phyloP scores from a whole-genome alignment of 2,329 filamentous ascomycete genomes.

The Ceratocystis ficicola region DNA sequence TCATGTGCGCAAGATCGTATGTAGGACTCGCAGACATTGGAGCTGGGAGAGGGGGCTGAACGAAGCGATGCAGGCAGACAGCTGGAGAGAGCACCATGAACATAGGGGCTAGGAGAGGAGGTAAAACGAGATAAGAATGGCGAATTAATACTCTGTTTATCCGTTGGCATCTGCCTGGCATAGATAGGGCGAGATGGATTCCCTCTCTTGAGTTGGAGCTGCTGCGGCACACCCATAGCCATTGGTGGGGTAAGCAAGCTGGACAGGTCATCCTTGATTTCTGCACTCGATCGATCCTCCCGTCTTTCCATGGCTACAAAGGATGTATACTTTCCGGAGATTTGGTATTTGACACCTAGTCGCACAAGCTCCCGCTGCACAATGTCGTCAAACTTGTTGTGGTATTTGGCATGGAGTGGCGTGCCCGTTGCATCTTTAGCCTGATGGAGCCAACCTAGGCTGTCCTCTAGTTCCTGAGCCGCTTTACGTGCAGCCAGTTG shows the following conservation, averaged over 20 bases:
- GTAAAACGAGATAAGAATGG: fast-evolving
- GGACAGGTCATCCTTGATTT: not conserved
- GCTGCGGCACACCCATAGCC: not conserved
- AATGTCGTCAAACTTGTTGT: conserved; percentile 45
- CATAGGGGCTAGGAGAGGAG: no score
- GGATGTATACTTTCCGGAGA: conserved; percentile 58
- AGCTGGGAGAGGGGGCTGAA: no score
- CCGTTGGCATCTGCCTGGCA: not conserved
- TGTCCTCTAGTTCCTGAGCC: conserved; percentile 56
- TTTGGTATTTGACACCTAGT: conserved; percentile 53
- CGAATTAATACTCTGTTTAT: no score
- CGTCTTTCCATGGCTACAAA: conserved; percentile 54
- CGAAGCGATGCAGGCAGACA: no score
- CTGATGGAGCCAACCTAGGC: conserved; percentile 52
- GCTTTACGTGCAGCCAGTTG: conserved; percentile 59
- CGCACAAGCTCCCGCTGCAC: conserved; percentile 54
- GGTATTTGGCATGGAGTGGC: conserved; percentile 36
- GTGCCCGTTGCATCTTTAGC: conserved; percentile 36
- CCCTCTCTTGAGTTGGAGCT: not conserved
- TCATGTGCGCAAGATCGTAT: no score
- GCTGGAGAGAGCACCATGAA: no score
- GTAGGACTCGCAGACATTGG: fast-evolving
- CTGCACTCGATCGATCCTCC: not conserved
- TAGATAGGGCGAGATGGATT: not conserved
- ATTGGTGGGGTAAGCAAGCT: not conserved